Conservation (phyloP, 139 green algal species). For the Chlamydomonas urium region DNA sequence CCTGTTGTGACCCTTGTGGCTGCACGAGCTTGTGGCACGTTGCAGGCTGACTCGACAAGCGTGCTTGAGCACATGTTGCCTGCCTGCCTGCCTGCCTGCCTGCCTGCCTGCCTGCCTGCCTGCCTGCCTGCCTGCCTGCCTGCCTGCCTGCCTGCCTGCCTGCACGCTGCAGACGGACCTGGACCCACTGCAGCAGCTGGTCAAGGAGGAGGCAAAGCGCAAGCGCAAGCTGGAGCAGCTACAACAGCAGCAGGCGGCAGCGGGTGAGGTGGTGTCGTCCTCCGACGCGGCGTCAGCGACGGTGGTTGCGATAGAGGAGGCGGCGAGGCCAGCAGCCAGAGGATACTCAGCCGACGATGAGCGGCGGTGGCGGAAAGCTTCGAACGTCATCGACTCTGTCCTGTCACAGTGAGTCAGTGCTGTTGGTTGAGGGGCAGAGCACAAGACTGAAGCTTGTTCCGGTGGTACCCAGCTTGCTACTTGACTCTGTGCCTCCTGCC, state of each 20-base stretch:
- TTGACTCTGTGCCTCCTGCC: no score
- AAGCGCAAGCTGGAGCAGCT: background rate
- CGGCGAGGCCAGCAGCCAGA: background rate
- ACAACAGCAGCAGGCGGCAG: background rate
- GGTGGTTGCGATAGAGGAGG: background rate
- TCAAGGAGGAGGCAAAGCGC: conserved; percentile 9
- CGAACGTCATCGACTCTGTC: conserved; percentile 14
- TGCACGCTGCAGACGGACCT: conserved; percentile 44
- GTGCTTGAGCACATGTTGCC: no score
- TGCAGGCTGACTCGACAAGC: no score
- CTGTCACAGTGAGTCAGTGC: conserved; percentile 7
- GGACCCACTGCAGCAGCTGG: conserved; percentile 38
- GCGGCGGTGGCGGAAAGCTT: background rate
- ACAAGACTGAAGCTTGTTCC: no score
- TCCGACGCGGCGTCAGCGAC: background rate
- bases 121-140: background rate
- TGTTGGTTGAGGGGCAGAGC: no score
- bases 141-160: background rate
- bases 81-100: background rate
- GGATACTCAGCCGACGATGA: conserved; percentile 8
- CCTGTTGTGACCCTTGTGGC: no score
- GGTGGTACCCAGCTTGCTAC: no score
- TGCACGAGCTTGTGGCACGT: no score
- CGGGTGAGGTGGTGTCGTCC: background rate
- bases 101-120: background rate